Percentiles rank a stretch among this genome's conserved stretches.
Evolutionary conservation across 2,329 filamentous ascomycete genomes (phyloP).

Genomic region (Epichloe glyceriae): DNA sequence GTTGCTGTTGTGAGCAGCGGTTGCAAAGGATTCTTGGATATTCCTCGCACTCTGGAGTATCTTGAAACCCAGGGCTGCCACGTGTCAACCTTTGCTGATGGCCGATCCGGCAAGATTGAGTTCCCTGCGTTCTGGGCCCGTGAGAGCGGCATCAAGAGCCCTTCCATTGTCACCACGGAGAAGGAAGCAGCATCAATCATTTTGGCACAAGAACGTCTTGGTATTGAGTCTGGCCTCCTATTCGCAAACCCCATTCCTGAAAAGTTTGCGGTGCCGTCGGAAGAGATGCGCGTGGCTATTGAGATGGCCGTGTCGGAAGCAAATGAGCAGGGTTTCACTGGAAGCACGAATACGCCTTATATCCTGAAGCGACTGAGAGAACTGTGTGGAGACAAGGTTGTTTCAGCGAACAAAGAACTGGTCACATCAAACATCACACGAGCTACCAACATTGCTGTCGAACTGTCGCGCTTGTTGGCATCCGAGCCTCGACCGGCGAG

Average conservation of each 20-base stretch:
- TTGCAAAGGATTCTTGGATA: slow-evolving; percentile 93
- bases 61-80: slow-evolving; percentile 61
- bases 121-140: slow-evolving; percentile 90
- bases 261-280: slow-evolving; percentile 54
- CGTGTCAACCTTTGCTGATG: slow-evolving; percentile 83
- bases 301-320: slow-evolving; percentile 54
- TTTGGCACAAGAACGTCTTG: slow-evolving; percentile 59
- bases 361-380: slow-evolving; percentile 69
- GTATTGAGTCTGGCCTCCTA: slow-evolving; percentile 64
- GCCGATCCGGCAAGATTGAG: slow-evolving; percentile 56
- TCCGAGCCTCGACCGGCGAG: slow-evolving; percentile 16
- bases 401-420: slow-evolving; percentile 59
- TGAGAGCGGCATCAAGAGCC: slow-evolving; percentile 73
- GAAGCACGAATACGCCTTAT: slow-evolving; percentile 73
- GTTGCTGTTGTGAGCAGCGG: slow-evolving; percentile 83
- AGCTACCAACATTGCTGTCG: slow-evolving; percentile 40
- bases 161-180: slow-evolving; percentile 60
- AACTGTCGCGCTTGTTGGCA: slow-evolving; percentile 33
- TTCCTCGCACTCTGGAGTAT: slow-evolving; percentile 73
- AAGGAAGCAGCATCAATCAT: slow-evolving; percentile 82
- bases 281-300: slow-evolving; percentile 58
- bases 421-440: slow-evolving; percentile 40
- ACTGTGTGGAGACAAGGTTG: slow-evolving; percentile 57
- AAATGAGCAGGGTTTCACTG: slow-evolving; percentile 50
- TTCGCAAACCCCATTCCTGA: slow-evolving; percentile 83